Percentiles rank a stretch among this genome's conserved stretches.
Evolutionary conservation across 1,139 yeast genomes (phyloP).

Genomic region (Kodamaea sp.): DNA sequence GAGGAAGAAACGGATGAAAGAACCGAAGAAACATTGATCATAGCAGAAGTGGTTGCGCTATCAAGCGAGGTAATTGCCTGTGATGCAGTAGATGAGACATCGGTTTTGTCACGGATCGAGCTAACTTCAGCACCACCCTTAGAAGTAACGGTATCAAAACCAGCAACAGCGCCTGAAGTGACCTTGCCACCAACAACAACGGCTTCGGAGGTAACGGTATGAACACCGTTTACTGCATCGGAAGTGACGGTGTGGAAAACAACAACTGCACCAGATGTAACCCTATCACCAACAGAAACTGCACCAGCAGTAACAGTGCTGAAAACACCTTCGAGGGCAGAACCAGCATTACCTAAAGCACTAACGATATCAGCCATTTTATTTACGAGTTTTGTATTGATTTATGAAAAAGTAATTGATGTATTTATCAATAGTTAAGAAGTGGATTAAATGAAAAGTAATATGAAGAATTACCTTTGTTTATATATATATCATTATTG

Average conservation of each 20-base stretch:
- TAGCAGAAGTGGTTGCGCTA: background rate
- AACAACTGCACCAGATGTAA: constrained; percentile 11
- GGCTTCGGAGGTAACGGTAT: constrained; percentile 5
- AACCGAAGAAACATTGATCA: constrained; percentile 1
- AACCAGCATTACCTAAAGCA: constrained; percentile 5
- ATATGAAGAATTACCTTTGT: too few relatives aligned
- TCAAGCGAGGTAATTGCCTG: constrained; percentile 2
- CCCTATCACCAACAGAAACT: constrained; percentile 10
- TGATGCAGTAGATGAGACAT: constrained; percentile 1
- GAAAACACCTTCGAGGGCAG: constrained; percentile 11
- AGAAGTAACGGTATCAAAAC: constrained; percentile 5
- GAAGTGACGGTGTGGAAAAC: constrained; percentile 8
- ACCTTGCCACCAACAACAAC: background rate
- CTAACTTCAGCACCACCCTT: background rate
- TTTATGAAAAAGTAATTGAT: too few relatives aligned
- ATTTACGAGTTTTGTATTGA: too few relatives aligned
- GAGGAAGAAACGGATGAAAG: constrained; percentile 8
- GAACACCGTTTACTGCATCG: constrained; percentile 6
- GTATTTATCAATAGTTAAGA: too few relatives aligned
- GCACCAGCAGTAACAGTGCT: constrained; percentile 16
- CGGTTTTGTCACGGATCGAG: constrained; percentile 2
- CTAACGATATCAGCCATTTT: constrained; percentile 6
- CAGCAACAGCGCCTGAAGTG: background rate
- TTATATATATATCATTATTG: too few relatives aligned
- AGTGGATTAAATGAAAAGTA: too few relatives aligned